phyloP scores from a whole-genome alignment of 2,329 filamentous ascomycete species.

The Paecilomyces sp. region DNA sequence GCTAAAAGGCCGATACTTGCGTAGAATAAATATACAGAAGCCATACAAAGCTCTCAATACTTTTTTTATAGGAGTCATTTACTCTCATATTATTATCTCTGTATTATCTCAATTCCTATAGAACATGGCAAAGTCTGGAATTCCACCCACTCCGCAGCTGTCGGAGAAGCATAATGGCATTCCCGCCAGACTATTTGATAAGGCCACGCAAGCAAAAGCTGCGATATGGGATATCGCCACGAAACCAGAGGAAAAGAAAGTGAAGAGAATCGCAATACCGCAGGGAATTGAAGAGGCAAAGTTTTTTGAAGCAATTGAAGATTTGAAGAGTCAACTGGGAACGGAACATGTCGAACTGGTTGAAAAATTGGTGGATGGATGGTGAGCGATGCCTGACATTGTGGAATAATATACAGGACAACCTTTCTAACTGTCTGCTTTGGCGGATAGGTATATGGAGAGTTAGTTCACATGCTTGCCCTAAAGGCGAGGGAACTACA shows the following conservation, averaged over 20 bases:
- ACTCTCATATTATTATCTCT: not conserved
- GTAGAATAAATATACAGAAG: not conserved
- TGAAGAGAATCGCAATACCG: constrained; percentile 19
- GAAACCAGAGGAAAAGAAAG: constrained; percentile 1
- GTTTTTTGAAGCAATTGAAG: constrained; percentile 29
- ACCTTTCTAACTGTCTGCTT: not conserved
- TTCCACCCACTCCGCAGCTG: constrained; percentile 4
- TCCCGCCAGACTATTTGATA: constrained; percentile 4
- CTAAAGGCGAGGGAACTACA: not conserved
- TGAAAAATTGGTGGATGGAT: constrained; percentile 36
- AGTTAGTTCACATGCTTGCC: not conserved
- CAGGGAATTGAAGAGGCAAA: constrained; percentile 30
- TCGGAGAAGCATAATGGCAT: constrained; percentile 4
- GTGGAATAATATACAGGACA: not conserved
- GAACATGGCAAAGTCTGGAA: not conserved
- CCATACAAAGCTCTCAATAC: not conserved
- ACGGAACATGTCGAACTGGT: constrained; percentile 34
- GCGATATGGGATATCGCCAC: constrained; percentile 4
- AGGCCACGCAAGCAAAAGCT: constrained; percentile 4
- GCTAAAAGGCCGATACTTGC: not conserved
- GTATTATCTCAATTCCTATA: not conserved
- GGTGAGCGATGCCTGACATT: constrained; percentile 15
- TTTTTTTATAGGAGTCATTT: not conserved
- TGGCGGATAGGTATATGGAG: constrained; percentile 3
- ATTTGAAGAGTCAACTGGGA: constrained; percentile 29